phyloP scores from a whole-genome alignment of 2,329 filamentous ascomycete species.

The Xylaria sp. region DNA sequence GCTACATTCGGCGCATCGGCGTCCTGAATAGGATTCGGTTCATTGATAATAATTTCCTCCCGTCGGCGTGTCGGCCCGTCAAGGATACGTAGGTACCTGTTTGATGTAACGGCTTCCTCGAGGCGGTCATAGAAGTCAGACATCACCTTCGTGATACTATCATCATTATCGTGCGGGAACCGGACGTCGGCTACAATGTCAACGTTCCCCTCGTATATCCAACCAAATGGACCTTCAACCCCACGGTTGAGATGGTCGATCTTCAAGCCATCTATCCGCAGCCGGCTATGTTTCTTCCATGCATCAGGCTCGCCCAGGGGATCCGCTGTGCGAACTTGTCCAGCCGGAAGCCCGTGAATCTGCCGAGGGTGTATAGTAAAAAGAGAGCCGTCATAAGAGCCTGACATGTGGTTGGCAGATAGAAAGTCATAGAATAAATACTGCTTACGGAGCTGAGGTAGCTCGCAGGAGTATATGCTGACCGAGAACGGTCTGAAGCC shows the following conservation, averaged over 20 bases:
- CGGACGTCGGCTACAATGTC: constrained; percentile 97
- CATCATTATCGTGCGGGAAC: constrained; percentile 88
- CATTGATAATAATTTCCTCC: constrained; percentile 42
- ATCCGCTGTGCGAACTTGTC: constrained; percentile 65
- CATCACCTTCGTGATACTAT: constrained; percentile 92
- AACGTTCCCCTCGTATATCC: constrained; percentile 97
- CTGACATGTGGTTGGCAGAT: constrained; percentile 94
- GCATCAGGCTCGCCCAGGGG: constrained; percentile 72
- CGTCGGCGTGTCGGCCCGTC: constrained; percentile 56
- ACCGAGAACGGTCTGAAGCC: constrained; percentile 94
- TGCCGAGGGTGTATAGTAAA: constrained; percentile 98
- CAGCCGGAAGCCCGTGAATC: constrained; percentile 79
- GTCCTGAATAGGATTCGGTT: constrained; percentile 33
- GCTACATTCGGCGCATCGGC: constrained; percentile 32
- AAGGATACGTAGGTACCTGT: constrained; percentile 70
- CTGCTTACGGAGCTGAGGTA: constrained; percentile 91
- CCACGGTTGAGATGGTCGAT: constrained; percentile 97
- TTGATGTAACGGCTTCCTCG: constrained; percentile 88
- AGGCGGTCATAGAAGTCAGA: constrained; percentile 97
- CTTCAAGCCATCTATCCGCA: constrained; percentile 91
- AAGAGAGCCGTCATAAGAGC: constrained; percentile 92
- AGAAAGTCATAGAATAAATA: constrained; percentile 99
- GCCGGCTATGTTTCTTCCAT: constrained; percentile 95
- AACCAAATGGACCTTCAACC: constrained; percentile 92
- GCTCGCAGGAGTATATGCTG: constrained; percentile 94